These are phyloP conservation scores for Coniophora puteana DNA, from an alignment of 1,284 basidiomycete genomes.

Conservation along the genomic window DNA sequence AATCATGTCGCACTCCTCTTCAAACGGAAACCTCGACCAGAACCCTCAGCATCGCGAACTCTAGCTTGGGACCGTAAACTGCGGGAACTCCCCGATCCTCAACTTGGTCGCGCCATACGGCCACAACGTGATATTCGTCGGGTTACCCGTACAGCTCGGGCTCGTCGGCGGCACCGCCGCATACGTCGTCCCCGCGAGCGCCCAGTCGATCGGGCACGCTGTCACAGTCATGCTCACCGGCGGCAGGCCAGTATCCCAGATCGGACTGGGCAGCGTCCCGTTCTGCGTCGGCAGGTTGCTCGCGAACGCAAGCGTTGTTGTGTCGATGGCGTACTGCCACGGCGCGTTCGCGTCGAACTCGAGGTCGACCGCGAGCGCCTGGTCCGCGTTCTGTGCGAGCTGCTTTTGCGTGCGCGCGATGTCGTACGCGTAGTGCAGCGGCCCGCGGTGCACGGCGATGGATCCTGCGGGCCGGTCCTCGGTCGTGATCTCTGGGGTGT, in stretches of 20 bases:
- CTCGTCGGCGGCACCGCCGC: constrained; percentile 45
- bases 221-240: constrained; percentile 47
- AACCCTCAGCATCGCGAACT: too few species aligned
- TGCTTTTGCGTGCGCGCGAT: constrained; percentile 39
- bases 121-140: constrained; percentile 43
- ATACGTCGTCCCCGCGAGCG: constrained; percentile 45
- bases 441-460: constrained; percentile 52
- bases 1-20: too few species aligned
- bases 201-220: constrained; percentile 51
- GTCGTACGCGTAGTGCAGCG: constrained; percentile 55
- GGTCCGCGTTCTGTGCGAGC: constrained; percentile 39
- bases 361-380: constrained; percentile 48
- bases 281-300: constrained; percentile 33
- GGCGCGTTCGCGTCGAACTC: constrained; percentile 46
- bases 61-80: too few species aligned
- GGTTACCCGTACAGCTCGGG: constrained; percentile 39
- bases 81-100: constrained; percentile 52
- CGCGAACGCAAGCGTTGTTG: constrained; percentile 45
- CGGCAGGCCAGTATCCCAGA: constrained; percentile 52
- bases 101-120: constrained; percentile 54
- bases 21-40: too few species aligned
- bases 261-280: constrained; percentile 43
- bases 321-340: constrained; percentile 59
- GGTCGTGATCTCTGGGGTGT: constrained; percentile 15
- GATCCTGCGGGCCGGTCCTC: constrained; percentile 50